Percentiles rank a stretch among this genome's conserved stretches.
Evolutionary conservation across 495 filamentous ascomycete genomes (phyloP).

Genomic region (Cladorrhinum samala): DNA sequence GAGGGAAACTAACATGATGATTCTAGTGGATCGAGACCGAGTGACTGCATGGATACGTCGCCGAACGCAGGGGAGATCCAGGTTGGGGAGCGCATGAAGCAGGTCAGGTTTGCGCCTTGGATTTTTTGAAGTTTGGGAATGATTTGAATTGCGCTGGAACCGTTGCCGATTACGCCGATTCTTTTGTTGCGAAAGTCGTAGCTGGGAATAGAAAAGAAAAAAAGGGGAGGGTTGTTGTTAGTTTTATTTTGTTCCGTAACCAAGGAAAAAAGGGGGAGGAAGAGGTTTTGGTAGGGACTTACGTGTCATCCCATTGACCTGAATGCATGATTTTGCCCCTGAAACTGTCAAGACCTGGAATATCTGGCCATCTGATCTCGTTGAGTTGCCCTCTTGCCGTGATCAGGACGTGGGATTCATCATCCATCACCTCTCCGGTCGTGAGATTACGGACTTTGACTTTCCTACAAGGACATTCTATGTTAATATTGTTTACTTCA

Average conservation of each 20-base stretch:
- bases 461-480: too few relatives aligned
- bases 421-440: constrained; percentile 31
- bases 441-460: constrained; percentile 25
- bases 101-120: constrained; percentile 47
- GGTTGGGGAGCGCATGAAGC: constrained; percentile 64
- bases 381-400: constrained; percentile 63
- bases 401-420: constrained; percentile 51
- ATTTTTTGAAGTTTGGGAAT: constrained; percentile 56
- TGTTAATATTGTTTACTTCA: too few relatives aligned
- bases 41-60: constrained; percentile 33
- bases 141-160: constrained; percentile 67
- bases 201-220: too few relatives aligned
- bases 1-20: constrained; percentile 29
- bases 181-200: constrained; percentile 46
- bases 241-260: constrained; percentile 2
- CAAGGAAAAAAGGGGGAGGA: background rate
- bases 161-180: constrained; percentile 50
- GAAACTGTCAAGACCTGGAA: constrained; percentile 50
- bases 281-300: background rate
- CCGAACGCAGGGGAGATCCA: constrained; percentile 50
- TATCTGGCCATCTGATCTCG: constrained; percentile 50
- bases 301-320: constrained; percentile 41
- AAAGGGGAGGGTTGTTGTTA: too few relatives aligned
- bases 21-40: constrained; percentile 32
- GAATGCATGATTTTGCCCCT: constrained; percentile 54